Base-by-base conservation (phyloP, 768 basidiomycete species). In the Phylloporus scabripes region DNA sequence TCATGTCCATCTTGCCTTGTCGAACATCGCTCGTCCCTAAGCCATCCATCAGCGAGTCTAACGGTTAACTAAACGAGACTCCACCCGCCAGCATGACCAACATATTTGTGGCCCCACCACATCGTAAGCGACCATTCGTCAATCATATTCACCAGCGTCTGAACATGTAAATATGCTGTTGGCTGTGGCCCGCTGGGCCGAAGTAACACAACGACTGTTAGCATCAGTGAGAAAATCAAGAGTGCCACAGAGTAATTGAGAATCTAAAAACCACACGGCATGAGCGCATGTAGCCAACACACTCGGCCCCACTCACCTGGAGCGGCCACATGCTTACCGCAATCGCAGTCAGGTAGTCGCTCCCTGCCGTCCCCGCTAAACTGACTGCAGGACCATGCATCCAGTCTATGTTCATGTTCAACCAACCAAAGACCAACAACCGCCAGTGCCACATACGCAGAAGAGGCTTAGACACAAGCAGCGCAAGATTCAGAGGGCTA, bases 71-170 rank as follows among this genome's bases (percentile, higher is more conserved):
- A 17, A 4, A 9, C n/a, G 26, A 9, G 18, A 39, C 20, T 45
- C n/a, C 20, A 52, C 63, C 47, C 50, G 58, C 65, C 65, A 1
- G 63, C 59, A 51, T 55, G 59, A 39, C 53, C 50, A 12, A 11
- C 21, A 1, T 33, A 33, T n/a, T 63, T 67, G 26, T 56, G 54
- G n/a, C 61, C 65, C 59, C 65, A 67, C 64, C 65, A 61, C 53
- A 67, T 63, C 9, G 51, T 62, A 1, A 56, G 50, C 15, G 68
- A 63, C 69, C 69, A 65, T 15, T 70, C 66, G 47, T 70, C 69
- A 28, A 68, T 56, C 48, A 69, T 46, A 42, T 69, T 66, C 2
- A 60, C 65, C 15, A 70, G 58, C 17, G 64, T 70, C 39, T 68
- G 63, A 2, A 70, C 45, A 17, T 70, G 68, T 2, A 69, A 64